Evolutionary conservation across 2,329 filamentous ascomycete genomes (phyloP).

Genomic region (Purpureocillium lavendulum): DNA sequence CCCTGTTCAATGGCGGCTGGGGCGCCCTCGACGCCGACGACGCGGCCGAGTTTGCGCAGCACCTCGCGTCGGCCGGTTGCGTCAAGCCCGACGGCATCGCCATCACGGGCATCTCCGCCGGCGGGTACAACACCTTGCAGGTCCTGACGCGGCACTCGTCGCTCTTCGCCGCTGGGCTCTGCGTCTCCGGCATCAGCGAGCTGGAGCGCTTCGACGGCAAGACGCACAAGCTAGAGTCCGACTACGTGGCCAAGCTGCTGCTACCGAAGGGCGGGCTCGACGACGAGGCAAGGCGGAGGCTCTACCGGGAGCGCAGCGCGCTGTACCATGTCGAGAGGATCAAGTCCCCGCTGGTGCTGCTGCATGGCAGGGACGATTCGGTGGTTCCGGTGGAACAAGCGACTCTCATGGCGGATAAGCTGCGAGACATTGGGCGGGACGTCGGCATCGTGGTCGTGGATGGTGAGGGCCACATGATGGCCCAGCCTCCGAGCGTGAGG

Average conservation of each 20-base stretch:
- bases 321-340: constrained; percentile 39
- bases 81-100: constrained; percentile 31
- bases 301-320: constrained; percentile 39
- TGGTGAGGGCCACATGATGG: constrained; percentile 43
- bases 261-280: constrained; percentile 21
- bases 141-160: constrained; percentile 35
- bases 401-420: constrained; percentile 38
- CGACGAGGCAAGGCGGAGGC: constrained; percentile 27
- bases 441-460: constrained; percentile 38
- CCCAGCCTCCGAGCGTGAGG: constrained; percentile 27
- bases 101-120: constrained; percentile 41
- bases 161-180: constrained; percentile 40
- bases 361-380: constrained; percentile 47
- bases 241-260: constrained; percentile 39
- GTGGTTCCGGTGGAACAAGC: constrained; percentile 52
- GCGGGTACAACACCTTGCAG: constrained; percentile 45
- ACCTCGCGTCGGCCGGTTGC: constrained; percentile 26
- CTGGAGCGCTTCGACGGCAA: constrained; percentile 33
- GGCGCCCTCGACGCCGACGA: constrained; percentile 43
- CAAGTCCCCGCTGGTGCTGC: constrained; percentile 40
- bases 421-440: constrained; percentile 30
- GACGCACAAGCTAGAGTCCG: constrained; percentile 49
- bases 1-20: constrained; percentile 37
- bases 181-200: constrained; percentile 42
- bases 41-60: constrained; percentile 34